A percentile compares a stretch with the other conserved stretches of the same genome.
Evolutionary conservation across 116 monocot genomes (phyloP).

Genomic region (Zostera marina): DNA sequence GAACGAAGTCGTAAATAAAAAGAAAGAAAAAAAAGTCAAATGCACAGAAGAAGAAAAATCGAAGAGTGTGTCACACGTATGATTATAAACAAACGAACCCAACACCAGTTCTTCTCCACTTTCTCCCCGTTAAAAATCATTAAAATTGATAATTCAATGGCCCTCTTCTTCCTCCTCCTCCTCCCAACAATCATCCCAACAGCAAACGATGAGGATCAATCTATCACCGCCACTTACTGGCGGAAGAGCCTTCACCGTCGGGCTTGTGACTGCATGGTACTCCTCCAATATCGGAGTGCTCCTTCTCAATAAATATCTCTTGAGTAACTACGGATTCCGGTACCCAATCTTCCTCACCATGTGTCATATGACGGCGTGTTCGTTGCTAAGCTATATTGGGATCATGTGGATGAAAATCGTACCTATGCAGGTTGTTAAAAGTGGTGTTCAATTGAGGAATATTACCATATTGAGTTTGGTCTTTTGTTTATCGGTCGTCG

Average conservation of each 20-base stretch:
- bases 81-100: no score
- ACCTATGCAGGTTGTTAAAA: constrained; percentile 48
- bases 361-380: constrained; percentile 93
- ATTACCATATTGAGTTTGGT: constrained; percentile 66
- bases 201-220: no score
- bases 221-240: neutral
- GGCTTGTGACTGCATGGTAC: constrained; percentile 51
- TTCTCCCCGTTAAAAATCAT: no score
- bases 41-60: no score
- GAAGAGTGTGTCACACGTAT: no score
- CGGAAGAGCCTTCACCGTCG: constrained; percentile 39
- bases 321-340: constrained; percentile 76
- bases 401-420: constrained; percentile 18
- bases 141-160: no score
- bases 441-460: constrained; percentile 52
- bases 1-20: no score
- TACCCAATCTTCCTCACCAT: constrained; percentile 94
- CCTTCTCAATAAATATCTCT: constrained; percentile 83
- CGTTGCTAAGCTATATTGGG: constrained; percentile 55
- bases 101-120: no score
- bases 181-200: no score
- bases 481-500: constrained; percentile 81
- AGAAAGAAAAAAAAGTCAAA: no score
- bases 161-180: no score
- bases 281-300: constrained; percentile 87